Base-by-base conservation (phyloP, 768 basidiomycete genomes). In the Boletus pseudopeckii region DNA sequence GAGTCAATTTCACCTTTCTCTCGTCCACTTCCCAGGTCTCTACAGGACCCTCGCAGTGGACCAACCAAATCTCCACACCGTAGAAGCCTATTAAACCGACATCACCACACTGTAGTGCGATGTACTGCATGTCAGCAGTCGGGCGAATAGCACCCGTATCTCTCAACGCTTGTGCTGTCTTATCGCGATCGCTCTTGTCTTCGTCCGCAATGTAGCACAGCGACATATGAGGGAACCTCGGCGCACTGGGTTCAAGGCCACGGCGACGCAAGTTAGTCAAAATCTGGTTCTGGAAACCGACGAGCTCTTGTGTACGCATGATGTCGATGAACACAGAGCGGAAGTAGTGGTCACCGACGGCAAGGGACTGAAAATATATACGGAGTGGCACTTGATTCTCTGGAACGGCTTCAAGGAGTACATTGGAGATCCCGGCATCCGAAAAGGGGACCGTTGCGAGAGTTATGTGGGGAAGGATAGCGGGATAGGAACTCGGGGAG, bases 391-490 rank as follows among this genome's bases (percentile, higher is more conserved):
- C 56, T 24, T 75, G 70, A 13, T 56, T 55, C 7, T 56, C 11
- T 8, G 79, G 74, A 17, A 84, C 57, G 7, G 78, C 70, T 1
- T 70, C 61, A 4, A 76, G 69, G 28, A 83, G 71, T 14, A 66
- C 55, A 7, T 53, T 41, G 0, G 32, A 22, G 37, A 42, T 43
- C 15, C 40, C 36, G 4, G 58, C 32, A 32, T 49, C 51, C 1
- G 48, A 47, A 37, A 43, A 48, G 69, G 80, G 57, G 71, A 74
- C 41, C 68, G 77, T 53, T 67, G 80, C 60, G 41, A 92, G 80
- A 1, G 90, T 91, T 62, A 90, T 77, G 67, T 92, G 89, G 6
- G 88, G 86, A 36, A 78, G 64, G 66, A 90, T 83, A 22, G 60
- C 53, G 1, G 86, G 85, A 63, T 84, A 90, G 0, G 83, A 81